Evolutionary conservation across 2,329 filamentous ascomycete genomes (phyloP).

Genomic region (Epichloe sp.): DNA sequence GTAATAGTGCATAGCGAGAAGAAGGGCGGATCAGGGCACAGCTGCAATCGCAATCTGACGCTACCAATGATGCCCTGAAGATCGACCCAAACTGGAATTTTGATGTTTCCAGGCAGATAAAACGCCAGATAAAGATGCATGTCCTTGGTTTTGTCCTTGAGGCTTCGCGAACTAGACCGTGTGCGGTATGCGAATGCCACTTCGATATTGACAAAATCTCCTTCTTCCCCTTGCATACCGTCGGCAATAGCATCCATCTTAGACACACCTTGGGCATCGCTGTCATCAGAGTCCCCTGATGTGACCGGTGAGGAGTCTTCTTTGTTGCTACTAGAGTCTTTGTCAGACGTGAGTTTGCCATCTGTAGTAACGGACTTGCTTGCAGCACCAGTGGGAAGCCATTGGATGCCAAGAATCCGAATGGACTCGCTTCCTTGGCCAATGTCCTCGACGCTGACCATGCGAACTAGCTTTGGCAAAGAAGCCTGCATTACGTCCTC

Average conservation of each 20-base stretch:
- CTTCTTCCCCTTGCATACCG: slow-evolving; percentile 64
- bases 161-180: slow-evolving; percentile 43
- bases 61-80: slow-evolving; percentile 59
- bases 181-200: slow-evolving; percentile 61
- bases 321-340: slow-evolving; percentile 20
- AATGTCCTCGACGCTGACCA: slow-evolving; percentile 65
- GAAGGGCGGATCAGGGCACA: slow-evolving; percentile 65
- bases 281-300: slow-evolving; percentile 2
- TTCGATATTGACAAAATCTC: slow-evolving; percentile 67
- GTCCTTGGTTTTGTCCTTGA: slow-evolving; percentile 56
- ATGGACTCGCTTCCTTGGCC: slow-evolving; percentile 62
- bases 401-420: slow-evolving; percentile 57
- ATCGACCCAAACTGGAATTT: slow-evolving; percentile 60
- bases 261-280: slow-evolving; percentile 16
- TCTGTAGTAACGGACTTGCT: slow-evolving; percentile 44
- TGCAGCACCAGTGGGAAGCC: slow-evolving; percentile 59
- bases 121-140: slow-evolving; percentile 58
- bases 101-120: slow-evolving; percentile 45
- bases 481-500: slow-evolving; percentile 75
- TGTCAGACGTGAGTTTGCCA: slow-evolving; percentile 35
- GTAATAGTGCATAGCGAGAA: slow-evolving; percentile 63
- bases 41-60: slow-evolving; percentile 54
- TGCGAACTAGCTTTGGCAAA: slow-evolving; percentile 53
- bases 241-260: slow-evolving; percentile 26
- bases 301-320: slow-evolving; percentile 6